phyloP scores from a whole-genome alignment of 2,329 filamentous ascomycete genomes.

The Sordariomycetes sp. region DNA sequence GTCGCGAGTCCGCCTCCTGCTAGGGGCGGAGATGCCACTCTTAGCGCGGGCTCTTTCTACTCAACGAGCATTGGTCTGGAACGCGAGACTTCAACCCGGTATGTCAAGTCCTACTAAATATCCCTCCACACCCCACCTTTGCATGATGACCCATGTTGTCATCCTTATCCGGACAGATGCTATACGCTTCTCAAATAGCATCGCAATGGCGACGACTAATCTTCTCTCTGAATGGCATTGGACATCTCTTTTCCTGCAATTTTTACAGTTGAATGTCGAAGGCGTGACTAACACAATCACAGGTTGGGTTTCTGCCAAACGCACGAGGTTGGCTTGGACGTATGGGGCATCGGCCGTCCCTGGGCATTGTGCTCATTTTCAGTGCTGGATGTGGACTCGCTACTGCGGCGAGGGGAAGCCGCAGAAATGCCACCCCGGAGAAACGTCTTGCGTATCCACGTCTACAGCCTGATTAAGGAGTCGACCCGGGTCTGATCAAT shows the following conservation, averaged over 20 bases:
- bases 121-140: background rate
- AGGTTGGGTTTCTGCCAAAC: background rate
- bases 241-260: background rate
- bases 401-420: background rate
- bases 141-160: slow-evolving; percentile 86
- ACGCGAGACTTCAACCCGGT: slow-evolving; percentile 9
- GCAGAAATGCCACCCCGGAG: background rate
- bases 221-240: slow-evolving; percentile 35
- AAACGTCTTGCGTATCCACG: background rate
- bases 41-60: background rate
- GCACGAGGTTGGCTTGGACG: background rate
- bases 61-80: background rate
- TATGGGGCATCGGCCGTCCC: background rate
- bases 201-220: slow-evolving; percentile 29
- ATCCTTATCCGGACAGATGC: slow-evolving; percentile 71
- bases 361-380: background rate
- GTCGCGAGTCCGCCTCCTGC: background rate
- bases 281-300: background rate
- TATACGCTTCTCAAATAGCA: slow-evolving; percentile 7
- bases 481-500: background rate
- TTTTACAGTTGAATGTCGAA: background rate
- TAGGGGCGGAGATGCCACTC: background rate
- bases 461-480: background rate
- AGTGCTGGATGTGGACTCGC: background rate
- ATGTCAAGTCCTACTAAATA: background rate